Evolutionary conservation across 345 rosid genomes (phyloP).

Genomic region (Moricandia arvensis): DNA sequence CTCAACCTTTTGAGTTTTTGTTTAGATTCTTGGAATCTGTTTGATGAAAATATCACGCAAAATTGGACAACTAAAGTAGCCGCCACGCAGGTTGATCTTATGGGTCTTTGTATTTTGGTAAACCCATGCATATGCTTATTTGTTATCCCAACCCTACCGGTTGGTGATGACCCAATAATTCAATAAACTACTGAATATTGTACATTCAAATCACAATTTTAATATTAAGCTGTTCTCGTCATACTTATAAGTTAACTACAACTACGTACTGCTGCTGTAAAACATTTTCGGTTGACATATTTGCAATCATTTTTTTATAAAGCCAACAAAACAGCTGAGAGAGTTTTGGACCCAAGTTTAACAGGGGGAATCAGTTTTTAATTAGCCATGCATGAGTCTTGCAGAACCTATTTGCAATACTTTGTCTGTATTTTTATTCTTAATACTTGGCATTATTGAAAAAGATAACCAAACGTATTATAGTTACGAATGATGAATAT

Average conservation of each 20-base stretch:
- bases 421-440: not conserved
- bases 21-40: slow-evolving; percentile 1
- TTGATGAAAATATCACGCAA: not conserved
- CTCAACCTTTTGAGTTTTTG: not conserved
- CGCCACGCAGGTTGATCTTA: not conserved
- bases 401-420: not conserved
- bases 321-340: not conserved
- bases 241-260: not conserved
- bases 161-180: not conserved
- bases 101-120: not conserved
- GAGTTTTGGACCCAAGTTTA: not conserved
- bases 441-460: not conserved
- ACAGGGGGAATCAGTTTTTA: not conserved
- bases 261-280: not conserved
- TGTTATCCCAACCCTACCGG: not conserved
- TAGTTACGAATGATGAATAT: not conserved
- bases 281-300: not conserved
- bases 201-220: not conserved
- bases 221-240: not conserved
- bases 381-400: not conserved
- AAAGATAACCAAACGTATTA: not conserved
- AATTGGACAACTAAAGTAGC: not conserved
- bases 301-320: not conserved
- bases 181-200: not conserved
- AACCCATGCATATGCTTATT: not conserved